Conservation (phyloP, 2,329 filamentous ascomycete genomes). For the Dothideomycetidae sp. region DNA sequence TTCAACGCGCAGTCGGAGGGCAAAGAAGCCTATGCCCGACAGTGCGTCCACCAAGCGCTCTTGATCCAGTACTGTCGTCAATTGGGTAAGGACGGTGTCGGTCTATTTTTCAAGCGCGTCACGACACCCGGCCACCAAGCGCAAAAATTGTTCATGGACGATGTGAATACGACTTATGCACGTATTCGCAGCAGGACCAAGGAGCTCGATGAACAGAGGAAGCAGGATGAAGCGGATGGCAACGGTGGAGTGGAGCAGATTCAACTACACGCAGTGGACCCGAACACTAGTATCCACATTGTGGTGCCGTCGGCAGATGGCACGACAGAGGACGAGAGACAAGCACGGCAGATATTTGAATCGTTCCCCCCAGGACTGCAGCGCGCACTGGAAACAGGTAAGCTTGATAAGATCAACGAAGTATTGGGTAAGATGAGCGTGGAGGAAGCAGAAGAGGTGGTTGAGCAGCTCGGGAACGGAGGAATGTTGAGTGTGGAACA, state of each 20-base stretch:
- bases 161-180: conserved; percentile 76
- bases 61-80: conserved; percentile 90
- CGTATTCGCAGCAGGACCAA: conserved; percentile 63
- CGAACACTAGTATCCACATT: conserved; percentile 80
- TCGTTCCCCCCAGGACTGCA: conserved; percentile 68
- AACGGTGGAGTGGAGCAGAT: conserved; percentile 77
- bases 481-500: conserved; percentile 85
- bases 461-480: conserved; percentile 66
- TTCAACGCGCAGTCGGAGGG: conserved; percentile 76
- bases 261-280: conserved; percentile 93
- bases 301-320: conserved; percentile 61
- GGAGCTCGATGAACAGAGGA: conserved; percentile 53
- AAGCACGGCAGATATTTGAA: conserved; percentile 65
- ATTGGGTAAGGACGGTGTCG: conserved; percentile 74
- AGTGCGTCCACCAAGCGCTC: conserved; percentile 86
- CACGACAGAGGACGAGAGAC: conserved; percentile 43
- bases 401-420: conserved; percentile 74
- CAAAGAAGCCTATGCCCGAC: conserved; percentile 57
- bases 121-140: conserved; percentile 82
- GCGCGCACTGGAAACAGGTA: conserved; percentile 74
- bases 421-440: conserved; percentile 81
- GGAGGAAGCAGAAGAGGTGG: conserved; percentile 72
- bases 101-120: conserved; percentile 91
- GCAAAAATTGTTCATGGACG: conserved; percentile 78
- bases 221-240: conserved; percentile 32